Conservation (phyloP, 768 basidiomycete genomes). For the Boletus patriciae region DNA sequence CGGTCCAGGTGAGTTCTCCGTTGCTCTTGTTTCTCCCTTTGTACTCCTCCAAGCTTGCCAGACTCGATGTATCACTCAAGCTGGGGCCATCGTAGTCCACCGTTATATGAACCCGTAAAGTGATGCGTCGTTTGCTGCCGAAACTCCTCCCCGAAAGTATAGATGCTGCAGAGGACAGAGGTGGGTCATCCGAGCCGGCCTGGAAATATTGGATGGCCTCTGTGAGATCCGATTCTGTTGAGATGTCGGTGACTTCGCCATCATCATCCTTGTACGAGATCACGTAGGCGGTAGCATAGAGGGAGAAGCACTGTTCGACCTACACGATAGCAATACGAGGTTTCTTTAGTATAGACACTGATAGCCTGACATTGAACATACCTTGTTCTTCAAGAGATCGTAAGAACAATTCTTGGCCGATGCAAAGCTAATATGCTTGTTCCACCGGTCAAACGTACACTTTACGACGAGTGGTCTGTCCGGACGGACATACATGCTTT, state of each 20-base stretch:
- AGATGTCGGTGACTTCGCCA: slow-evolving; percentile 70
- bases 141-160: slow-evolving; percentile 67
- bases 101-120: slow-evolving; percentile 69
- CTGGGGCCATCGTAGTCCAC: slow-evolving; percentile 92
- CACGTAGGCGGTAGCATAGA: slow-evolving; percentile 65
- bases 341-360: not conserved
- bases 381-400: slow-evolving; percentile 70
- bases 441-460: slow-evolving; percentile 73
- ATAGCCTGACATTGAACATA: slow-evolving; percentile 36
- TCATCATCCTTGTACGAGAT: slow-evolving; percentile 90
- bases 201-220: slow-evolving; percentile 90
- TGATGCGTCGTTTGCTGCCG: slow-evolving; percentile 70
- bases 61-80: slow-evolving; percentile 83
- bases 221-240: slow-evolving; percentile 69
- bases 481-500: slow-evolving; percentile 47
- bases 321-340: slow-evolving; percentile 30
- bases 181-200: slow-evolving; percentile 69
- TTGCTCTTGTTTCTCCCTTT: slow-evolving; percentile 58
- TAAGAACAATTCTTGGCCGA: slow-evolving; percentile 80
- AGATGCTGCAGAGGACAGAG: slow-evolving; percentile 70
- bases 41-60: slow-evolving; percentile 78
- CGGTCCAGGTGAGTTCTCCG: slow-evolving; percentile 41
- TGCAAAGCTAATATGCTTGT: slow-evolving; percentile 76
- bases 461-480: slow-evolving; percentile 82
- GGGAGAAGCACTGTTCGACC: slow-evolving; percentile 84